Evolutionary conservation across 345 rosid species (phyloP), one percentile per base, ranked within the genome.

Genomic region (Sisymbrium altissimum): DNA sequence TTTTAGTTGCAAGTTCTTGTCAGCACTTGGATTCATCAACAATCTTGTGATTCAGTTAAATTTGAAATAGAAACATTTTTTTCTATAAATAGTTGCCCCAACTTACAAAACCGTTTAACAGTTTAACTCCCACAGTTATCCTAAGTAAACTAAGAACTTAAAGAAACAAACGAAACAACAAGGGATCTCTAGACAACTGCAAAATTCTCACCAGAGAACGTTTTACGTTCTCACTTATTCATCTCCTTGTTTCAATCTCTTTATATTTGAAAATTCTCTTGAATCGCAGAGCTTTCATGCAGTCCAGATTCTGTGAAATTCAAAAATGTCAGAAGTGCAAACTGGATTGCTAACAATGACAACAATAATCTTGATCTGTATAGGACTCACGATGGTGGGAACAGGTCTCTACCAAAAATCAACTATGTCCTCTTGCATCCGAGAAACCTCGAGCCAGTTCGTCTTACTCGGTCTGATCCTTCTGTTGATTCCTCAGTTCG

Each of bases 311-410:
- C 23, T 23, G 46, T 19, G 1, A 23, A 23, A 1, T 38, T 23
- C 0, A 59, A 60, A 71, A 58, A 71, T 71, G 60, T 15, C 21
- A 38, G 75, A 71, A 27, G 3, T 71, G 7, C 38, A 4, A 36
- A 10, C 18, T 1, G 75, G 75, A 17, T 45, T 71, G 17, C 39
- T 71, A 17, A 38, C 59, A 60, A 72, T 63, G 70, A 50, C 63
- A 36, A 63, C 30, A 12, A 72, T 63, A 63, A 53, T 62, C 44
- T 29, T 72, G 68, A 39, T 72, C 8, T 38, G 33, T 19, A 38
- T 62, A 62, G 76, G 76, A 9, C 29, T 72, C 5, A 18, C 57
- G 14, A 72, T 72, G 76, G 17, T 50, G 40, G 68, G 53, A 49
- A 62, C 68, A 60, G 75, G 75, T 49, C 23, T 71, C 7, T 61